Evolutionary conservation across 2,329 filamentous ascomycete genomes (phyloP).

Genomic region (Aspergillus quadrilineatus): DNA sequence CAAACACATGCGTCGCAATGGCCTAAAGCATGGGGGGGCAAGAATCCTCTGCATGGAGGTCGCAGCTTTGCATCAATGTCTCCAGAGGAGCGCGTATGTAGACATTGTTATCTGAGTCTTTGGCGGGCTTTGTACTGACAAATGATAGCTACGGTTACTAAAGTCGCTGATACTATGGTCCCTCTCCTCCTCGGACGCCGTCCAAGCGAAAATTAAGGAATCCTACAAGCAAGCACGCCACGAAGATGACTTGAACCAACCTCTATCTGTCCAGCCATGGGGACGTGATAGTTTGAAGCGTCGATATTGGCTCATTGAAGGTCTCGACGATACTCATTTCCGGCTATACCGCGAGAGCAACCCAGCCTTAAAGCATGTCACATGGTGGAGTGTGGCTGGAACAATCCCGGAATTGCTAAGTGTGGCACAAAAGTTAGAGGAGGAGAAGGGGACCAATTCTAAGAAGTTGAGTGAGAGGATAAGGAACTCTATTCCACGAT

Average conservation of each 20-base stretch:
- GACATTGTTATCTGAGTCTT: constrained; percentile 4
- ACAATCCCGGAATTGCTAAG: constrained; percentile 79
- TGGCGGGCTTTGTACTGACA: constrained; percentile 11
- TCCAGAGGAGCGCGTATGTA: constrained; percentile 72
- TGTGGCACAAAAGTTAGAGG: constrained; percentile 73
- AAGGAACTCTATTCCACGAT: constrained; percentile 74
- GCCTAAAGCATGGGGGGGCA: constrained; percentile 77
- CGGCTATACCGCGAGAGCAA: constrained; percentile 93
- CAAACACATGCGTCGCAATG: constrained; percentile 83
- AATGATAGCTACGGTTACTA: constrained; percentile 71
- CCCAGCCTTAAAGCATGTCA: constrained; percentile 69
- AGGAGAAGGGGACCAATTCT: constrained; percentile 79
- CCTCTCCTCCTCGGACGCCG: constrained; percentile 78
- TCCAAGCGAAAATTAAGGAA: constrained; percentile 79
- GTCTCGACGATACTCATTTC: constrained; percentile 89
- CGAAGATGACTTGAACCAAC: constrained; percentile 75
- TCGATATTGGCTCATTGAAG: constrained; percentile 90
- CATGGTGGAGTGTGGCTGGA: constrained; percentile 92
- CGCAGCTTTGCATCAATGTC: constrained; percentile 80
- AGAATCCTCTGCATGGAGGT: constrained; percentile 78
- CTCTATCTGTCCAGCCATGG: constrained; percentile 87
- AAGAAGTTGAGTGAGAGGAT: constrained; percentile 77
- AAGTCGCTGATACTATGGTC: constrained; percentile 85
- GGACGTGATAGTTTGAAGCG: constrained; percentile 86
- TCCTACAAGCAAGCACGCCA: constrained; percentile 86